Evolutionary conservation across 371 early-diverging fungal species (phyloP).

Genomic region (Rhizomucor pusillus): DNA sequence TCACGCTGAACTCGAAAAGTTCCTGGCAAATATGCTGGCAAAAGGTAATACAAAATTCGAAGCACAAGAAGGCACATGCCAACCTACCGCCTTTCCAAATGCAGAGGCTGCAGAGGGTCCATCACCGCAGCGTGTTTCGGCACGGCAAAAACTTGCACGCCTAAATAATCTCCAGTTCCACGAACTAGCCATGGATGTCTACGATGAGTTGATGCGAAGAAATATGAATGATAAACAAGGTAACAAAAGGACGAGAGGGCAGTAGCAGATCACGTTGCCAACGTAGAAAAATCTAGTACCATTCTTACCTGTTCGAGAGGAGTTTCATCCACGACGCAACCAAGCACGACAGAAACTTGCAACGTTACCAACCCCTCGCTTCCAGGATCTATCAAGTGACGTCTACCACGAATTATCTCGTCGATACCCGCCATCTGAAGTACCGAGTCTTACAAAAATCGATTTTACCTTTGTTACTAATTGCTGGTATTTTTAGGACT

Average conservation of each 20-base stretch:
- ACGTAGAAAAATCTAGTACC: slow-evolving; percentile 57
- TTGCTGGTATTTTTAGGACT: slow-evolving; percentile 13
- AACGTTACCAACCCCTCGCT: slow-evolving; percentile 79
- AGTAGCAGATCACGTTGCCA: not conserved
- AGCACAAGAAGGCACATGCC: not conserved
- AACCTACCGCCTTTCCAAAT: slow-evolving; percentile 1
- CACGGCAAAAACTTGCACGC: slow-evolving; percentile 84
- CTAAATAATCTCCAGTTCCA: slow-evolving; percentile 85
- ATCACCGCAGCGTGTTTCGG: slow-evolving; percentile 57
- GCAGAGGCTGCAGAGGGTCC: slow-evolving; percentile 50
- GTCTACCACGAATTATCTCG: slow-evolving; percentile 83
- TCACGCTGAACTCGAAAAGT: slow-evolving; percentile 36
- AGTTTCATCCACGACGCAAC: slow-evolving; percentile 94
- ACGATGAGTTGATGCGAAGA: slow-evolving; percentile 88
- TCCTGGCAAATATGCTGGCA: slow-evolving; percentile 25
- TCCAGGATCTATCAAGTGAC: slow-evolving; percentile 90
- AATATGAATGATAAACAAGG: slow-evolving; percentile 58
- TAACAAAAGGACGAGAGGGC: slow-evolving; percentile 21
- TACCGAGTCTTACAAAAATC: too few species aligned
- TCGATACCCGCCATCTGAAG: slow-evolving; percentile 62
- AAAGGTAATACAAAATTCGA: slow-evolving; percentile 31
- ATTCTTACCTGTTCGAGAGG: slow-evolving; percentile 78
- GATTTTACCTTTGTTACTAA: not conserved
- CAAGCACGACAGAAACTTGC: slow-evolving; percentile 97
- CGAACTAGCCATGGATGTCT: slow-evolving; percentile 94